These are phyloP conservation scores for Pseudoturritis turrita DNA, from an alignment of 345 rosid species.

Conservation along the genomic window DNA sequence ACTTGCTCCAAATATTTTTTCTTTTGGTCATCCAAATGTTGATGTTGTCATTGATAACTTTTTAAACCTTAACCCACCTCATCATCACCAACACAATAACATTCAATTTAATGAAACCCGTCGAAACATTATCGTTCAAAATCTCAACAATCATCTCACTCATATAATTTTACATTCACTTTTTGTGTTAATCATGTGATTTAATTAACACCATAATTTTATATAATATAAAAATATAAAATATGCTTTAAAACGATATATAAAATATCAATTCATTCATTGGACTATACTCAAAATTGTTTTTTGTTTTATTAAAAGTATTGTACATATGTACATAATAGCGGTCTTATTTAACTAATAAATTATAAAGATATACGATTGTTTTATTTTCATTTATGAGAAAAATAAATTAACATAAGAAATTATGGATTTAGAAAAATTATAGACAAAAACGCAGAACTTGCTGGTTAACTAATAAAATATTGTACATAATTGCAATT, in stretches of 20 bases:
- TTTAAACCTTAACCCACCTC: constrained; percentile 13
- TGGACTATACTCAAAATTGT: not conserved
- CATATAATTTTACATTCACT: constrained; percentile 9
- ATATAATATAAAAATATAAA: not conserved
- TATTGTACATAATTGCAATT: no score
- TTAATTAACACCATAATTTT: not conserved
- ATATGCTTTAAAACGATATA: no score
- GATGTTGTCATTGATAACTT: constrained; percentile 32
- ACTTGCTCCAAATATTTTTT: constrained; percentile 37
- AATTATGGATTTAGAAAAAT: no score
- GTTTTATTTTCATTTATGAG: no score
- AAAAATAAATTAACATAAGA: no score
- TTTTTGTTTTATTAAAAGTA: no score
- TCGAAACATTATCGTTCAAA: constrained; percentile 35
- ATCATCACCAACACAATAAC: not conserved
- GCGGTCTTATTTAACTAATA: not conserved
- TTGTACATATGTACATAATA: no score
- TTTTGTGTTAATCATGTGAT: not conserved
- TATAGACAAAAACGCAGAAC: no score
- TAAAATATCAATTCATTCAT: not conserved
- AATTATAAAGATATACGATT: no score
- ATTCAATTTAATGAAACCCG: constrained; percentile 31
- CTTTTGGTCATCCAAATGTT: constrained; percentile 58
- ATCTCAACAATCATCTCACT: constrained; percentile 49
- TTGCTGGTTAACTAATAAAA: no score